Percentiles rank a stretch among this genome's conserved stretches.
phyloP scores from a whole-genome alignment of 192 early-diverging fungal genomes.

The Chytriomyces confervae region DNA sequence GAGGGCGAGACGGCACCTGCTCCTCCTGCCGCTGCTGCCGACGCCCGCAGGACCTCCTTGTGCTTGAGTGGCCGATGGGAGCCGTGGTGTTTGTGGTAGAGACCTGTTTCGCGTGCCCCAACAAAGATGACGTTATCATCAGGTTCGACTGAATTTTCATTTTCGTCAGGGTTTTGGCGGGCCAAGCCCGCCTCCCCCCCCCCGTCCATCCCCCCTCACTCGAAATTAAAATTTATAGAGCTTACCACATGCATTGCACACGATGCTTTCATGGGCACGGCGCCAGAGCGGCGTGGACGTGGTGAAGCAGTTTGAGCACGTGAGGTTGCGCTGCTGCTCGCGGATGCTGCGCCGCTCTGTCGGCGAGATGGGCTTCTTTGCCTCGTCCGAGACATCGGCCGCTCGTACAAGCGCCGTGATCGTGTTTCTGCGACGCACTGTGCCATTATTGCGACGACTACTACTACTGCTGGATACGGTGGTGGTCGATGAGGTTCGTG shows the following conservation, averaged over 20 bases:
- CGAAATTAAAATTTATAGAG: slow-evolving; percentile 20
- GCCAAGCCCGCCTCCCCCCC: too few relatives aligned
- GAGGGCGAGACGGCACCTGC: not conserved
- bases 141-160: not conserved
- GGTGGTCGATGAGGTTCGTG: not conserved
- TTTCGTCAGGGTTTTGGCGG: too few relatives aligned
- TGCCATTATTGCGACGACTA: not conserved
- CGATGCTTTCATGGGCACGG: slow-evolving; percentile 73
- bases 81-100: not conserved
- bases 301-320: slow-evolving; percentile 73
- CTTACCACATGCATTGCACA: slow-evolving; percentile 88
- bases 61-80: not conserved
- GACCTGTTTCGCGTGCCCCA: not conserved
- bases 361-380: not conserved
- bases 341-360: slow-evolving; percentile 46
- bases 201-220: too few relatives aligned
- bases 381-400: not conserved
- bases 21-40: not conserved
- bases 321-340: slow-evolving; percentile 50
- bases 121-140: not conserved
- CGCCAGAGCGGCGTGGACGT: slow-evolving; percentile 83
- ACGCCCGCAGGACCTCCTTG: not conserved
- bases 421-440: not conserved
- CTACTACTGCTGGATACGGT: not conserved
- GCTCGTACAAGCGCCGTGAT: not conserved